Percentiles rank a stretch among this genome's conserved stretches.
These are phyloP conservation scores for Alternaria triticimaculans DNA, from an alignment of 2,329 filamentous ascomycete species.

Conservation along the genomic window DNA sequence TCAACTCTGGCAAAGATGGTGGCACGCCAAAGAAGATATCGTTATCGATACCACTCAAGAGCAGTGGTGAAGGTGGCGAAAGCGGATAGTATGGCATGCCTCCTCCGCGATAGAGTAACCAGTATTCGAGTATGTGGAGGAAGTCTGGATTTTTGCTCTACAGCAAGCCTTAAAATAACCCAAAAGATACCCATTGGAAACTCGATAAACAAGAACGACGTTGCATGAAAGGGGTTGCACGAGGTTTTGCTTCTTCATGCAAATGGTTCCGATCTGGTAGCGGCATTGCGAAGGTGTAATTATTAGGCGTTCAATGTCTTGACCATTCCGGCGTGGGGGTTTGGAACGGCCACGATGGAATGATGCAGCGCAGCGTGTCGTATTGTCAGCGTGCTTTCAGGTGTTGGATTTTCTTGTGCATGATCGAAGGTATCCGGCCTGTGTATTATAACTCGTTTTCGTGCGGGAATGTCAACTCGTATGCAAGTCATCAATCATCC, in stretches of 20 bases:
- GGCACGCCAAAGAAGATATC: conserved; percentile 51
- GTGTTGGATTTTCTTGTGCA: conserved; percentile 23
- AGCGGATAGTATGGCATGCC: conserved; percentile 30
- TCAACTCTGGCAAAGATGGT: conserved; percentile 53
- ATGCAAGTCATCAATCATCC: background rate
- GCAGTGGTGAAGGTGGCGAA: conserved; percentile 39
- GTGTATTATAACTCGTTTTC: conserved; percentile 32
- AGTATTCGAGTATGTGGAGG: conserved; percentile 16
- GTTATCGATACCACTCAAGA: conserved; percentile 50
- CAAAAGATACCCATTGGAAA: conserved; percentile 47
- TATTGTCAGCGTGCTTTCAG: conserved; percentile 18
- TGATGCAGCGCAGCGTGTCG: conserved; percentile 18
- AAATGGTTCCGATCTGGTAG: conserved; percentile 25
- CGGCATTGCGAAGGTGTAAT: conserved; percentile 39
- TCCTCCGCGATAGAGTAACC: background rate
- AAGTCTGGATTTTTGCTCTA: conserved; percentile 33
- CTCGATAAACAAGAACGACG: conserved; percentile 27
- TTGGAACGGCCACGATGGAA: conserved; percentile 20
- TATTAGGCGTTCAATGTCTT: conserved; percentile 30
- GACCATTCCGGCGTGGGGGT: conserved; percentile 12
- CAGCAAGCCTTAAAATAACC: conserved; percentile 30
- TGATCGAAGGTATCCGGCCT: conserved; percentile 15
- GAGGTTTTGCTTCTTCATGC: conserved; percentile 24
- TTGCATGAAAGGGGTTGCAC: conserved; percentile 44
- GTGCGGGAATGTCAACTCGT: conserved; percentile 16